Conservation (phyloP, 192 early-diverging fungal genomes). For the Rhizoclosmatium globosum region DNA sequence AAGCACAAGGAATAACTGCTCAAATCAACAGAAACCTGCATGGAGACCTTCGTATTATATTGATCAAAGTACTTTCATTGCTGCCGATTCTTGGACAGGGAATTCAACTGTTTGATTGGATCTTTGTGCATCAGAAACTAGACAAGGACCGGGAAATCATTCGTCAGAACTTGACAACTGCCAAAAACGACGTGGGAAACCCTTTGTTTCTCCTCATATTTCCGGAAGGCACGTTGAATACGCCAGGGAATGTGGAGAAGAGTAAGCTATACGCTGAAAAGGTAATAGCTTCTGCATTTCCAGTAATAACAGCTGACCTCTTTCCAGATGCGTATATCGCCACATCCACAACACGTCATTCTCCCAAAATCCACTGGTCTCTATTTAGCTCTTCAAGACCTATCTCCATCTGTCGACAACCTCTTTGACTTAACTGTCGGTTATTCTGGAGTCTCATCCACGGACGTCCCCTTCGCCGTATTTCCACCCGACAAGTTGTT, state of each 20-base stretch:
- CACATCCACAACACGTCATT: slow-evolving; percentile 69
- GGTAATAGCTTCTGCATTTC: neutral
- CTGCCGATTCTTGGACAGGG: slow-evolving; percentile 88
- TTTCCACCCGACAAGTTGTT: slow-evolving; percentile 83
- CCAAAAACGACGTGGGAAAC: slow-evolving; percentile 40
- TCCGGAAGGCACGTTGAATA: slow-evolving; percentile 95
- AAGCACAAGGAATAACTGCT: neutral
- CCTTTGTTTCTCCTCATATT: slow-evolving; percentile 97
- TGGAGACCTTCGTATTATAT: slow-evolving; percentile 88
- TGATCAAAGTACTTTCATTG: slow-evolving; percentile 81
- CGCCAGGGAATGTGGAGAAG: slow-evolving; percentile 72
- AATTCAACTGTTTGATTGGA: slow-evolving; percentile 97
- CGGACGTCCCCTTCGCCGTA: slow-evolving; percentile 80
- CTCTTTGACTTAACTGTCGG: slow-evolving; percentile 92
- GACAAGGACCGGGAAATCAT: slow-evolving; percentile 74
- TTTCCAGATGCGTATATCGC: too few relatives aligned
- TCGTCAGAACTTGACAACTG: slow-evolving; percentile 53
- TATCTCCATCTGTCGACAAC: slow-evolving; percentile 71
- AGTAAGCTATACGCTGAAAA: slow-evolving; percentile 76
- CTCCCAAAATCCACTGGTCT: slow-evolving; percentile 88
- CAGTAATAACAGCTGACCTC: too few relatives aligned
- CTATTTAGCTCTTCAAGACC: slow-evolving; percentile 70
- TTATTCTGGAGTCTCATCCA: slow-evolving; percentile 74
- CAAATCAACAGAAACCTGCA: slow-evolving; percentile 59
- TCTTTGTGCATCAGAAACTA: slow-evolving; percentile 89